Percentiles rank a stretch among this genome's conserved stretches.
These are phyloP conservation scores for Cercospora brassicicola DNA, from an alignment of 2,329 filamentous ascomycete species.

Conservation along the genomic window DNA sequence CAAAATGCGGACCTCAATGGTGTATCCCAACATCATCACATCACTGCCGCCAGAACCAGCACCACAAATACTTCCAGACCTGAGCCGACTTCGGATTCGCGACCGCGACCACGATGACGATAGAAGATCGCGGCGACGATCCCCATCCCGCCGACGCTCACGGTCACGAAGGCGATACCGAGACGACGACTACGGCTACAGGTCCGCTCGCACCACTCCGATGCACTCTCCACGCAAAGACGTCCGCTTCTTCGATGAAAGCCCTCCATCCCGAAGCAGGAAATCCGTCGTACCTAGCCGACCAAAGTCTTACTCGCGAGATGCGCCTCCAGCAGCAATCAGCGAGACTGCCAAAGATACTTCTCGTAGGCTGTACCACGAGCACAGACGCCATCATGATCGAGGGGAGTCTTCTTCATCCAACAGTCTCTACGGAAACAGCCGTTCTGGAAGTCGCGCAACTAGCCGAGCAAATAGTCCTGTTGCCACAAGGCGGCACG, in stretches of 20 bases:
- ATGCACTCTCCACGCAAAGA: constrained; percentile 18
- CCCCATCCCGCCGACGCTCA: constrained; percentile 11
- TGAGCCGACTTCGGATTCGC: constrained; percentile 13
- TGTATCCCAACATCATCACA: constrained; percentile 14
- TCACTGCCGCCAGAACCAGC: constrained; percentile 8
- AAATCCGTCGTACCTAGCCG: constrained; percentile 10
- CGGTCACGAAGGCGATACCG: constrained; percentile 6
- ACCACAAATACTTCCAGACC: constrained; percentile 12
- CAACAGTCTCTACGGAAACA: background rate
- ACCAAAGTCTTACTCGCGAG: constrained; percentile 23
- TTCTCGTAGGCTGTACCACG: constrained; percentile 19
- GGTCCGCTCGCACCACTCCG: constrained; percentile 10
- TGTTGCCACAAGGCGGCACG: background rate
- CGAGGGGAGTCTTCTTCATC: constrained; percentile 4
- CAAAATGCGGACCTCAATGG: constrained; percentile 19
- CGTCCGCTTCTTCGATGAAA: constrained; percentile 25
- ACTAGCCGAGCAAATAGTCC: constrained; percentile 8
- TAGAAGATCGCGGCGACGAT: background rate
- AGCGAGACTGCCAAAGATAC: constrained; percentile 26
- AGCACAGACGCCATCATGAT: constrained; percentile 4
- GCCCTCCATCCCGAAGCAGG: constrained; percentile 13
- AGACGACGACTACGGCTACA: background rate
- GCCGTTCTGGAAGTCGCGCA: background rate
- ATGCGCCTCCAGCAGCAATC: constrained; percentile 25
- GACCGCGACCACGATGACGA: constrained; percentile 12